Base-by-base conservation (phyloP, 768 basidiomycete species). In the Mrakia hoshinonis region DNA sequence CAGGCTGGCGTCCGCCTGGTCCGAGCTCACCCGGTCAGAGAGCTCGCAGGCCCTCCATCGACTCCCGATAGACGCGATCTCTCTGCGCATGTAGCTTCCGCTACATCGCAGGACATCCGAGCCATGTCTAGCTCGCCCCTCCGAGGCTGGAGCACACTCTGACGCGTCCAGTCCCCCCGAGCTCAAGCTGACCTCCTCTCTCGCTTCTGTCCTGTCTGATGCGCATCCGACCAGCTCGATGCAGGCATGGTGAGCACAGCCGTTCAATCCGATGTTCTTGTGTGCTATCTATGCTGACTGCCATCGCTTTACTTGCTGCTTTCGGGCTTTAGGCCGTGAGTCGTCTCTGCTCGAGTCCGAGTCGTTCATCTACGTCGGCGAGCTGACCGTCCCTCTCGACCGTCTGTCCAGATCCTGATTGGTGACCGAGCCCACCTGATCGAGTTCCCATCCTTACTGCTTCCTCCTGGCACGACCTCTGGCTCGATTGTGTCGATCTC, bases 401-500 rank as follows among this genome's bases (percentile, higher is more conserved):
- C 52, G 26, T 68, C 58, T 51, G 29, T 10, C 15, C 78, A 92
- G 92, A 94, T 96, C 74, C 85, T 95, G 1, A 84, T 97, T 18
- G 93, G 95, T 20, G 92, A 91, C 79, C 86, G 92, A 52, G 94
- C 94, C 22, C 95, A 98, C 77, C 84, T 98, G 46, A 95, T 99
- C 76, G 95, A 99, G 80, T 99, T 98, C 79, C 96, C 96, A 1
- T 98, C 96, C 0, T 84, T 99, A 48, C 85, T 98, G 1, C 83
- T 98, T 9, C 96, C 96, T 0, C 90, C 93, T 0, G 94, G 94
- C 18, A 88, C 92, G 1, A 87, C 89, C 11, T 87, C 94, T 0
- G 96, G 96, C 6, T 96, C 92, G 24, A 97, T 99, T 75, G 91
- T 99, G 75, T 96, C 92, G 78, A 98, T 98, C 79, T 87, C 93